These are phyloP conservation scores for Diaporthe capsici DNA, from an alignment of 2,329 filamentous ascomycete species.

Conservation along the genomic window DNA sequence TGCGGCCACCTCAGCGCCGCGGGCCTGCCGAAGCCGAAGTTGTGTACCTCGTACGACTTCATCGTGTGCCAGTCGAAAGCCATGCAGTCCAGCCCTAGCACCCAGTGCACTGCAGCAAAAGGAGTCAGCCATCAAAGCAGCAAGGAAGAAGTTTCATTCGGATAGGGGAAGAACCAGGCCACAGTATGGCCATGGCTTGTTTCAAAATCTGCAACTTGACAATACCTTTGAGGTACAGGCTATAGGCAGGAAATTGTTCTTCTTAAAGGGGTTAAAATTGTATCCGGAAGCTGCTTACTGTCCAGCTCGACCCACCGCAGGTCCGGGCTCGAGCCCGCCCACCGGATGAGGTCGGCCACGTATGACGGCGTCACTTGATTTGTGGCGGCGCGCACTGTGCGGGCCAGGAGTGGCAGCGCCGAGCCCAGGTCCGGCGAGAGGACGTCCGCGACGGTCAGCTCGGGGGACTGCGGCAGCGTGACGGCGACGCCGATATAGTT, in stretches of 20 bases:
- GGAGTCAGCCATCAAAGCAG: no score
- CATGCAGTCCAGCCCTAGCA: slow-evolving; percentile 47
- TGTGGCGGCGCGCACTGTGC: slow-evolving; percentile 46
- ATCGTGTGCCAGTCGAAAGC: slow-evolving; percentile 48
- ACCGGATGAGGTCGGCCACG: slow-evolving; percentile 44
- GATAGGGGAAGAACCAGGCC: no score
- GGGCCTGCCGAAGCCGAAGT: slow-evolving; percentile 50
- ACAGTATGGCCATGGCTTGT: no score
- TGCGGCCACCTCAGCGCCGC: slow-evolving; percentile 35
- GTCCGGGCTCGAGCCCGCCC: slow-evolving; percentile 46
- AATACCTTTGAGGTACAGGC: no score
- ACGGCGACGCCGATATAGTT: slow-evolving; percentile 46
- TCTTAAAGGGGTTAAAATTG: no score
- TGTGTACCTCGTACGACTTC: slow-evolving; percentile 46
- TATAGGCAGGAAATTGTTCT: no score
- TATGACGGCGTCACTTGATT: slow-evolving; percentile 43
- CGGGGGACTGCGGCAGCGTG: slow-evolving; percentile 41
- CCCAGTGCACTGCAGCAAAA: slow-evolving; percentile 38
- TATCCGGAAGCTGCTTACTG: neutral
- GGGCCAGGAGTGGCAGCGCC: slow-evolving; percentile 44
- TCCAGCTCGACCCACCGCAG: slow-evolving; percentile 45
- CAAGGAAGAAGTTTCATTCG: no score
- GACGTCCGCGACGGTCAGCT: slow-evolving; percentile 41
- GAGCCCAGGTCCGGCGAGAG: neutral
- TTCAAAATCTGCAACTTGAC: no score